These are phyloP conservation scores for Pseudozyma sp. DNA, from an alignment of 1,284 basidiomycete genomes.

Conservation along the genomic window DNA sequence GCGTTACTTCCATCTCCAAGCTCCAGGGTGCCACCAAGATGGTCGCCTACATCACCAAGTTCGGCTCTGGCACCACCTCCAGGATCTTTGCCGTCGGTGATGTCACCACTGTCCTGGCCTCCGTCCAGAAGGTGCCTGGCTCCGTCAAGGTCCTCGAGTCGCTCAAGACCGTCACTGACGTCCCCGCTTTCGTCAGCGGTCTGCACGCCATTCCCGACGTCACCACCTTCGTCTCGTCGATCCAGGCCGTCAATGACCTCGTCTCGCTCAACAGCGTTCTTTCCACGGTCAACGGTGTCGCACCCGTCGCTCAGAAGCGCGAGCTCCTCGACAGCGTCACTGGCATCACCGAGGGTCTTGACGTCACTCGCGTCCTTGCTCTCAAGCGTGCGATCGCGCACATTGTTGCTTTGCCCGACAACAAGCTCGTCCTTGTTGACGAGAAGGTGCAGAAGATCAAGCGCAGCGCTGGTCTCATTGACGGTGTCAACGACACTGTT, in stretches of 20 bases:
- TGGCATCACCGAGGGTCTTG: conserved; percentile 11
- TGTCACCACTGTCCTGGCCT: conserved; percentile 12
- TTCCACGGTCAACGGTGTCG: not conserved
- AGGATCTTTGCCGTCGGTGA: conserved; percentile 7
- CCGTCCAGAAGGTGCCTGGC: conserved; percentile 11
- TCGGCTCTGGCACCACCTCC: conserved; percentile 9
- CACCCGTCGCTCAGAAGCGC: conserved; percentile 14
- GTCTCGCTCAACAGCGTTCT: conserved; percentile 3
- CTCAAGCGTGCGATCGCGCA: conserved; percentile 32
- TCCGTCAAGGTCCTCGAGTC: conserved; percentile 23
- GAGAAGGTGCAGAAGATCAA: not conserved
- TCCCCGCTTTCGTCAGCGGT: conserved; percentile 23
- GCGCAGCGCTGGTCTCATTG: not conserved
- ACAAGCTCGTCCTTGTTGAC: conserved; percentile 4
- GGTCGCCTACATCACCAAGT: conserved; percentile 14
- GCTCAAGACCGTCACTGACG: conserved; percentile 30
- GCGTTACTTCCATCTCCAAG: conserved; percentile 11
- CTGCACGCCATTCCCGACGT: conserved; percentile 11
- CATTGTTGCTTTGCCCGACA: conserved; percentile 22
- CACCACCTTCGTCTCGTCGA: conserved; percentile 13
- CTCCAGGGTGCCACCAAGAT: conserved; percentile 25
- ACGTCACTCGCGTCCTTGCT: conserved; percentile 6
- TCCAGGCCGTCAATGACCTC: conserved; percentile 21
- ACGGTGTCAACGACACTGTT: not conserved
- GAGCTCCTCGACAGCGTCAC: conserved; percentile 16